These are phyloP conservation scores for Auricularia heimuer DNA, from an alignment of 768 basidiomycete species.

Conservation along the genomic window DNA sequence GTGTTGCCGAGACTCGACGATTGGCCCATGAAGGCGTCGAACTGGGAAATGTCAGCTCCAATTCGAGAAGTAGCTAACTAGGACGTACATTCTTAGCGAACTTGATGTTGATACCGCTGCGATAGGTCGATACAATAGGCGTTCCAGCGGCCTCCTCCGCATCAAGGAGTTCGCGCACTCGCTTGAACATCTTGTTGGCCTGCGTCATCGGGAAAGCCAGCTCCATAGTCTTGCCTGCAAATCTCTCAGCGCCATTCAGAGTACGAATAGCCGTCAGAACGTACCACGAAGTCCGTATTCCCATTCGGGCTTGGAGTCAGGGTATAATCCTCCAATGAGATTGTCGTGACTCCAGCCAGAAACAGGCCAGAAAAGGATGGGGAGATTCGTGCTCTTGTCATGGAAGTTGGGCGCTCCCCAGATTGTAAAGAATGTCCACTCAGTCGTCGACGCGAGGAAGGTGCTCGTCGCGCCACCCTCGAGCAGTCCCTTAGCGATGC, in stretches of 20 bases:
- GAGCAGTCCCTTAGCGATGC: neutral
- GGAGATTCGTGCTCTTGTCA: neutral
- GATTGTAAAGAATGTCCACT: neutral
- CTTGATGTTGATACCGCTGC: constrained; percentile 1
- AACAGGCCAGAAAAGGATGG: constrained; percentile 1
- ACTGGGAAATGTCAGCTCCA: neutral
- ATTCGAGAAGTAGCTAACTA: neutral
- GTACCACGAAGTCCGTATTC: neutral
- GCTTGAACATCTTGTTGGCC: constrained; percentile 1
- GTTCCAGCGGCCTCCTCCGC: neutral
- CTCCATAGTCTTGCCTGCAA: constrained; percentile 1
- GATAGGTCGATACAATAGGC: neutral
- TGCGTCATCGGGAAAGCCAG: neutral
- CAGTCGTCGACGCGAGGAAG: neutral
- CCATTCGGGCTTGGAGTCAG: neutral
- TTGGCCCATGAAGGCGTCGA: neutral
- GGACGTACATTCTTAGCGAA: neutral
- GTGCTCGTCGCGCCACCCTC: neutral
- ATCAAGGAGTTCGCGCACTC: neutral
- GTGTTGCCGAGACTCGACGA: neutral
- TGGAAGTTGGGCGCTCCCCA: constrained; percentile 1
- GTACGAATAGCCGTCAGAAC: neutral
- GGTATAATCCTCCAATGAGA: neutral
- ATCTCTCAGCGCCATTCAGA: neutral
- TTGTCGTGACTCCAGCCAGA: neutral